Base-by-base conservation (phyloP, 805 yeast species). In the Saccharomycopsis fodiens region DNA sequence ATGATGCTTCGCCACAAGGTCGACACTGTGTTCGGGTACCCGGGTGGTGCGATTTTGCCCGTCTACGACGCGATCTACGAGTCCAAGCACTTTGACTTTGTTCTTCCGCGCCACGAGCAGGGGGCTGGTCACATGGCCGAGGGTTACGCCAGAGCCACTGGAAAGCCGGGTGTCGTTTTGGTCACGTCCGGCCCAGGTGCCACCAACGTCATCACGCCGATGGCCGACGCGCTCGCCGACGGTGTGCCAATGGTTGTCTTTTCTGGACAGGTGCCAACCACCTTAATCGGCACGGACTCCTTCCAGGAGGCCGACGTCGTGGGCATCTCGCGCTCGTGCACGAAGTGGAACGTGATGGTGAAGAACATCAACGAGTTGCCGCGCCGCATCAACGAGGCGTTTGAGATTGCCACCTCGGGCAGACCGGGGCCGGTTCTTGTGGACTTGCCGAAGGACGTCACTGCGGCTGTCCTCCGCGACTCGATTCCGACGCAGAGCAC, bases 71-170 rank as follows among this genome's bases (percentile, higher is more conserved):
- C 97, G 55, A 93, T 93, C 56, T 85, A 83, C 72, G 84, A 91
- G 69, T 85, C 96, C 17, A 79, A 82, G 47, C 78, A 84, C 59
- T 91, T 93, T 73, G 78, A 82, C 56, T 93, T 93, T 61, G 85
- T 93, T 46, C 70, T 93, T 53, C 98, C 98, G 41, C 78, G 94
- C 59, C 97, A 93, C 65, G 98, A 93, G 67, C 98, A 93, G 68
- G 98, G 98, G 63, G 98, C 97, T 15, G 98, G 98, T 44, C 98
- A 93, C 67, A 93, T 93, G 97, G 98, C 98, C 46, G 97, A 93
- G 69, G 98, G 98, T 50, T 93, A 93, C 57, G 97, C 98, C 46
- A 76, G 95, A 55, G 98, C 95, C 35, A 68, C 79, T 16, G 98
- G 97, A 49, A 93, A 86, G 66, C 94, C 97, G 12, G 98, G 98